A percentile compares a stretch with the other conserved stretches of the same genome.
Conservation (phyloP, 139 green algal genomes). For the Micractinium conductrix region DNA sequence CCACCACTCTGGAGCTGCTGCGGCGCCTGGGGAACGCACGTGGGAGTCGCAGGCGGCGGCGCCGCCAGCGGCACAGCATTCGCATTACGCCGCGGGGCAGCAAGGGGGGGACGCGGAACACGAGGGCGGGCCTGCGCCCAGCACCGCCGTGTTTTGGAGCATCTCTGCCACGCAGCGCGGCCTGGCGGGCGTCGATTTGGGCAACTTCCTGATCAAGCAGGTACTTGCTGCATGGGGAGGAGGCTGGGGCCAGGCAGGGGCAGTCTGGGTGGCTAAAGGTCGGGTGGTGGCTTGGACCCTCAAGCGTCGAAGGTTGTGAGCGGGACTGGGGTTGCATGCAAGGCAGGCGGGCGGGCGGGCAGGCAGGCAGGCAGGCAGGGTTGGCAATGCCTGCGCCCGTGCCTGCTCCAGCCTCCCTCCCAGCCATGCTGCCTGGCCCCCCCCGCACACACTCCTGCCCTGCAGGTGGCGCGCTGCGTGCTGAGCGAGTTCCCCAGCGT, state of each 20-base stretch:
- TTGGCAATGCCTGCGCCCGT: no score
- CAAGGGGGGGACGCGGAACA: not conserved
- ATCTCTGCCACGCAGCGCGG: slow-evolving; percentile 75
- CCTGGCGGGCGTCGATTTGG: slow-evolving; percentile 81
- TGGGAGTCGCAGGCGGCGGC: not conserved
- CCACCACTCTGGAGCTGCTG: not conserved
- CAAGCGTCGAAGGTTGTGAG: no score
- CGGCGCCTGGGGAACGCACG: not conserved
- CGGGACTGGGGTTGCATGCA: not conserved
- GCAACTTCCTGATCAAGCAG: slow-evolving; percentile 85
- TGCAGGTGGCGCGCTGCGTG: slow-evolving; percentile 50
- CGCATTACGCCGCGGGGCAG: no score
- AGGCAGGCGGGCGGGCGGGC: no score
- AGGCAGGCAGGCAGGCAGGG: no score
- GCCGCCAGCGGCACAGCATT: not conserved
- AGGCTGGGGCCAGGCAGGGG: no score
- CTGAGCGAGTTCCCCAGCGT: slow-evolving; percentile 61
- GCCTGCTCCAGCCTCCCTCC: not conserved
- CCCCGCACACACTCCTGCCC: not conserved
- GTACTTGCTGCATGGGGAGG: not conserved
- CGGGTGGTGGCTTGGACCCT: no score
- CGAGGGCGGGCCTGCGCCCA: not conserved
- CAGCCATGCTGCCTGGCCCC: not conserved
- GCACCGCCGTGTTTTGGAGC: slow-evolving; percentile 80
- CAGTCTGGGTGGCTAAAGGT: no score